Evolutionary conservation across 2,329 filamentous ascomycete genomes (phyloP), one percentile per base, ranked within the genome.

Genomic region (Fusarium graminum): DNA sequence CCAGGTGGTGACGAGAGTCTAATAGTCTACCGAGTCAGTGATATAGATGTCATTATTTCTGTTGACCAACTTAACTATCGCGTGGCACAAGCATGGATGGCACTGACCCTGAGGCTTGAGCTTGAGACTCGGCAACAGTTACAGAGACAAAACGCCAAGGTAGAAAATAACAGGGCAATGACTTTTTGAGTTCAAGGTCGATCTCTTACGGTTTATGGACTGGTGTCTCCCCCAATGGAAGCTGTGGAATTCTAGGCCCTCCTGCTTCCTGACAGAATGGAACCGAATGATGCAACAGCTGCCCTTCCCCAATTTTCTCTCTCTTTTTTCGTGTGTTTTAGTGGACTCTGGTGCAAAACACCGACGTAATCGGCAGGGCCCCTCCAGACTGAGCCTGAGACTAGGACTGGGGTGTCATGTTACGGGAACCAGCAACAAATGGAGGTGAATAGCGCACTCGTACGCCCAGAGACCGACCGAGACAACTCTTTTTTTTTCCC

Each of bases 241-340:
- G 66, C 67, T 57, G 63, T 68, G 56, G 49, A 54, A 64, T 71
- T 36, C 65, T 67, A 59, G 57, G 25, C 55, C 51, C 53, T 68
- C 39, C 52, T 51, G 43, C 62, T 67, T 49, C 42, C 46, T 36
- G 63, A 53, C 43, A 60, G 55, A 61, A 61, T 54, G 57, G 50
- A 62, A 59, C 52, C 59, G 57, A 60, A 72, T 72, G 68, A 72
- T 72, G 68, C 68, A 72, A 71, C 68, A 42, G 56, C 52, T 36
- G 50, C 51, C 40, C 45, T 49, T 55, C 59, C 55, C 63, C 56
- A 45, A 59, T 52, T 40, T 68, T 52, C 42, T 42, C 49, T 43
- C 59, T 52, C 56, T 55, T 52, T 49, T 51, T 50, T 58, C 56
- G 45, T 49, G 39, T 57, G 44, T 58, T 54, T 60, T 50, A 51